phyloP scores from a whole-genome alignment of 2,329 filamentous ascomycete genomes.

The Ophidiomyces ophidiicola region DNA sequence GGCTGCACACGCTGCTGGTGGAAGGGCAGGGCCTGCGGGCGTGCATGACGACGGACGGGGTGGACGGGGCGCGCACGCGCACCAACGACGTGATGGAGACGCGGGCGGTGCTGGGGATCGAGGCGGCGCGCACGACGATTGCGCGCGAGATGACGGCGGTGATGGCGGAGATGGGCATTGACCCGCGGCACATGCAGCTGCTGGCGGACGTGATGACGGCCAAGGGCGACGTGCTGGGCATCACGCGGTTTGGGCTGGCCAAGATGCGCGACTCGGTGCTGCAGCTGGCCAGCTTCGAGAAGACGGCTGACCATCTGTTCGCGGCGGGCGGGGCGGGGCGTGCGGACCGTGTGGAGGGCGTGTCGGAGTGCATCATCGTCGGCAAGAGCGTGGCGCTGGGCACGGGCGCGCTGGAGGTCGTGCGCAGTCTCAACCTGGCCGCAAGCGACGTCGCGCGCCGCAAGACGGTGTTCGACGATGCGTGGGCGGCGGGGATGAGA shows the following conservation, averaged over 20 bases:
- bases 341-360: conserved; percentile 81
- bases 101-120: conserved; percentile 77
- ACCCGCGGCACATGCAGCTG: conserved; percentile 94
- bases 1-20: conserved; percentile 64
- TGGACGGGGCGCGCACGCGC: conserved; percentile 60
- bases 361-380: conserved; percentile 96
- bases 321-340: conserved; percentile 89
- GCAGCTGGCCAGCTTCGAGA: conserved; percentile 91
- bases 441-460: conserved; percentile 47
- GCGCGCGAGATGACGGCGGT: conserved; percentile 76
- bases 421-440: conserved; percentile 59
- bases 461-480: conserved; percentile 56
- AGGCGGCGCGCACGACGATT: conserved; percentile 83
- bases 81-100: conserved; percentile 89
- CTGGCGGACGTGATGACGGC: conserved; percentile 98
- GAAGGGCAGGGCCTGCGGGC: conserved; percentile 84
- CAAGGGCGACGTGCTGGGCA: conserved; percentile 92
- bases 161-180: conserved; percentile 91
- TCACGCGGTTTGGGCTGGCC: conserved; percentile 87
- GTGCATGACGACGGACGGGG: conserved; percentile 89
- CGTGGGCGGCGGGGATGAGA: conserved; percentile 25
- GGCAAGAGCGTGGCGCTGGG: conserved; percentile 87
- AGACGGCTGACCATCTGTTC: conserved; percentile 94
- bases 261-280: conserved; percentile 94
- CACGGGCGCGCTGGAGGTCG: conserved; percentile 83